Evolutionary conservation across 176 grass and related monocot genomes (phyloP).

Genomic region (Thinopyrum elongatum): DNA sequence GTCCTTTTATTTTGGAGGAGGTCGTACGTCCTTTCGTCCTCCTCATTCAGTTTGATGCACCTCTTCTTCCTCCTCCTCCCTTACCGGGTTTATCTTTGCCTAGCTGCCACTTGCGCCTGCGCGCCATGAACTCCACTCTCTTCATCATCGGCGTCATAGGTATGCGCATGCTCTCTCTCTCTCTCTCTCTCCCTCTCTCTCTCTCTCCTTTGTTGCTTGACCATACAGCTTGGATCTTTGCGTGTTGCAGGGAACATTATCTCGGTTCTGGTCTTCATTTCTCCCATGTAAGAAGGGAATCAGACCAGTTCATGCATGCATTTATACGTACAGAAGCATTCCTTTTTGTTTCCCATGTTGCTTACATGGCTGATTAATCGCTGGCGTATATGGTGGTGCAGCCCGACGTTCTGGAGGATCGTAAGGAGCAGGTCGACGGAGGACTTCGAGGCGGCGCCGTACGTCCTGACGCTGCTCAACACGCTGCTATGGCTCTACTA

Average conservation of each 20-base stretch:
- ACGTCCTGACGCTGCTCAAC: slow-evolving; percentile 53
- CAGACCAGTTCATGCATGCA: not conserved
- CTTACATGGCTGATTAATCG: not conserved
- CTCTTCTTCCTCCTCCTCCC: not conserved
- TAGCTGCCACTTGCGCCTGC: not conserved
- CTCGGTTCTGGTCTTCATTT: slow-evolving; percentile 63
- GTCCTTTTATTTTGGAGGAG: not conserved
- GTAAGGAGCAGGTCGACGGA: slow-evolving; percentile 36
- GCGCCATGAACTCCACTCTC: slow-evolving; percentile 47
- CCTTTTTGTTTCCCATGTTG: not conserved
- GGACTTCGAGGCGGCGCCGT: slow-evolving; percentile 49
- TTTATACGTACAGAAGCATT: not conserved
- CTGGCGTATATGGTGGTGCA: not conserved
- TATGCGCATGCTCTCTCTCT: not conserved
- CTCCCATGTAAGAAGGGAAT: slow-evolving; percentile 54
- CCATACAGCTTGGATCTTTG: not conserved
- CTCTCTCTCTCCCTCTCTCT: not conserved
- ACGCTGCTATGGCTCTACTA: slow-evolving; percentile 72
- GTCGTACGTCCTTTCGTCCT: not conserved
- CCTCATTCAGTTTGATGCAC: not conserved
- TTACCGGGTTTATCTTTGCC: not conserved
- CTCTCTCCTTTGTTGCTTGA: not conserved
- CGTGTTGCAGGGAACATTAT: slow-evolving; percentile 68
- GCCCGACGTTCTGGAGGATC: slow-evolving; percentile 65
- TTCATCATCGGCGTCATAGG: slow-evolving; percentile 53